Evolutionary conservation across 176 grass and related monocot species (phyloP).

Genomic region (Poa pratensis): DNA sequence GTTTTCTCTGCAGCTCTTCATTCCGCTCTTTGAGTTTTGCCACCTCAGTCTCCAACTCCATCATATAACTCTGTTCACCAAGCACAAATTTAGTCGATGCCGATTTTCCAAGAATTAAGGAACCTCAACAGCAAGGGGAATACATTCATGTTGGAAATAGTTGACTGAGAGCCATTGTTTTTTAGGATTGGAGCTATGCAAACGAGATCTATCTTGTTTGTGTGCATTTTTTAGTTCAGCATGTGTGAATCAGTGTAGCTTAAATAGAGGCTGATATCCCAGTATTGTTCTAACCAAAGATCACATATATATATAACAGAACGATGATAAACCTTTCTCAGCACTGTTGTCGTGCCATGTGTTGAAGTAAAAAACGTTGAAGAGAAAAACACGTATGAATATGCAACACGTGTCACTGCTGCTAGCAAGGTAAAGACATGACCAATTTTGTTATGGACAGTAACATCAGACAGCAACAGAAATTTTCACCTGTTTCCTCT

Average conservation of each 20-base stretch:
- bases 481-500: conserved; percentile 78
- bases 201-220: background rate
- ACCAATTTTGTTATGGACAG: background rate
- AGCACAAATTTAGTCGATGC: background rate
- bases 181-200: background rate
- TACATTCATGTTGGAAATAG: background rate
- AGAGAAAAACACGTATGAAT: background rate
- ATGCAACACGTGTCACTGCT: conserved; percentile 19
- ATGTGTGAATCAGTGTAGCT: background rate
- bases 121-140: conserved; percentile 13
- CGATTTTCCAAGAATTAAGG: background rate
- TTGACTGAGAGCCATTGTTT: background rate
- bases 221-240: background rate
- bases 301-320: background rate
- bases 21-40: conserved; percentile 86
- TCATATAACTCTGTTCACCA: conserved; percentile 63
- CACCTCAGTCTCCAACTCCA: conserved; percentile 89
- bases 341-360: background rate
- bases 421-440: background rate
- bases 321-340: background rate
- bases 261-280: background rate
- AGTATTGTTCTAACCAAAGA: background rate
- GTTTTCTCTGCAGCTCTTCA: conserved; percentile 72
- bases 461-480: conserved; percentile 5
- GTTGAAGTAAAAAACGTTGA: background rate